phyloP scores from a whole-genome alignment of 148 eudicot genomes.

The Diospyros lotus region DNA sequence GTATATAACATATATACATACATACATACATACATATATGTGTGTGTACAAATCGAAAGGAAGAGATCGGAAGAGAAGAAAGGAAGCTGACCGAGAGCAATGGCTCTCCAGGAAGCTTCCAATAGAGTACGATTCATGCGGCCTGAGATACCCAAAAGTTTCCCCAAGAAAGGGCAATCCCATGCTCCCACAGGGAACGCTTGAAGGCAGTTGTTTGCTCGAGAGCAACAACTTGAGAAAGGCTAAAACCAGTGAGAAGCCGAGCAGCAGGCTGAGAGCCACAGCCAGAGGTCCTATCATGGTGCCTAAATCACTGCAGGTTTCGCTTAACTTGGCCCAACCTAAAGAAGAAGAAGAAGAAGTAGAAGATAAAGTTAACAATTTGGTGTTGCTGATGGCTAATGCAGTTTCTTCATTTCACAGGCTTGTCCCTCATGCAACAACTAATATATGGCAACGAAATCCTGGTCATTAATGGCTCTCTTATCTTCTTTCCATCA shows the following conservation, averaged over 20 bases:
- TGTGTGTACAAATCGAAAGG: not conserved
- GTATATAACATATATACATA: not conserved
- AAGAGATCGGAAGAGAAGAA: not conserved
- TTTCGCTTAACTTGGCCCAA: too few species aligned
- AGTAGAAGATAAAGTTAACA: too few species aligned
- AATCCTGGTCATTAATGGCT: too few species aligned
- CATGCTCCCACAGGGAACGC: constrained; percentile 43
- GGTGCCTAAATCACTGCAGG: not conserved
- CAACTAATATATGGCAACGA: too few species aligned
- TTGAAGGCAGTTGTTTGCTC: constrained; percentile 12
- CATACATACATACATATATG: not conserved
- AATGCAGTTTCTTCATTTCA: too few species aligned
- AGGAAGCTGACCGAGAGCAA: constrained; percentile 37
- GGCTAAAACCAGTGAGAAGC: constrained; percentile 15
- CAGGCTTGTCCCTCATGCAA: too few species aligned
- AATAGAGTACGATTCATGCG: constrained; percentile 43
- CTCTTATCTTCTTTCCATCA: too few species aligned
- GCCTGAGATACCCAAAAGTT: constrained; percentile 38
- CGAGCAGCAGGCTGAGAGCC: constrained; percentile 16
- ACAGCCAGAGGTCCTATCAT: constrained; percentile 11
- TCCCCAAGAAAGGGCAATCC: constrained; percentile 52
- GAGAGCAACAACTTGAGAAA: not conserved
- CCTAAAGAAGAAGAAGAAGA: too few species aligned
- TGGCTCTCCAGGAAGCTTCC: constrained; percentile 44
- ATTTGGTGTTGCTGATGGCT: too few species aligned